Base-by-base conservation (phyloP, 768 basidiomycete genomes). In the Steccherinum ochraceum region DNA sequence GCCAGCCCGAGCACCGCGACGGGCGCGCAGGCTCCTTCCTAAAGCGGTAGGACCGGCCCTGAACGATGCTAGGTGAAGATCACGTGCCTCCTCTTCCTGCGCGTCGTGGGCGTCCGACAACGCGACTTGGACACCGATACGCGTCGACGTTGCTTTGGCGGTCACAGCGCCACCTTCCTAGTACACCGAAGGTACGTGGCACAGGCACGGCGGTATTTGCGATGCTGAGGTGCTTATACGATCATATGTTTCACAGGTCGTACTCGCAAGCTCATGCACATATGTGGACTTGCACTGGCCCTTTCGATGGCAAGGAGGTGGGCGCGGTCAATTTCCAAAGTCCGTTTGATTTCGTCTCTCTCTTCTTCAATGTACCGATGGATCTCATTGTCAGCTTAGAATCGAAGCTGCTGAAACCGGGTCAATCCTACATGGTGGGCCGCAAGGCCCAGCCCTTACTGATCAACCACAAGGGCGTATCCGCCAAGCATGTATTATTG, bases 401-500 rank as follows among this genome's bases (percentile, higher is more conserved):
- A 58, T 64, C 61, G 12, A 89, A 87, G 60, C 64, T 88, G 19
- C 69, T 90, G 41, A 87, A 84, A 62, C 71, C 84, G 1, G 76
- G 77, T 13, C 72, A 65, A 30, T 69, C 69, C 12, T 82, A 86
- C 51, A 30, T 58, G 0, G 56, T 89, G 0, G 85, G 86, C 13
- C 72, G 88, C 40, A 84, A 78, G 64, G 77, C 73, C 1, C 65
- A 53, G 40, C 69, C 70, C 0, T 67, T 90, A 1, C 24, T 72
- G 3, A 66, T 89, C 43, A 76, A 75, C 52, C 74, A 72, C 67
- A 81, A 81, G 59, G 83, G 79, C 61, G 72, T 91, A 43, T 89
- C 87, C 0, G 72, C 74, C 24, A 68, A 78, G 19, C 82, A 86
- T 55, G 80, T 78, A 45, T 65, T 72, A 45, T 77, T 90, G 50